Evolutionary conservation across 805 yeast genomes (phyloP).

Genomic region (Wickerhamiella australiensis): DNA sequence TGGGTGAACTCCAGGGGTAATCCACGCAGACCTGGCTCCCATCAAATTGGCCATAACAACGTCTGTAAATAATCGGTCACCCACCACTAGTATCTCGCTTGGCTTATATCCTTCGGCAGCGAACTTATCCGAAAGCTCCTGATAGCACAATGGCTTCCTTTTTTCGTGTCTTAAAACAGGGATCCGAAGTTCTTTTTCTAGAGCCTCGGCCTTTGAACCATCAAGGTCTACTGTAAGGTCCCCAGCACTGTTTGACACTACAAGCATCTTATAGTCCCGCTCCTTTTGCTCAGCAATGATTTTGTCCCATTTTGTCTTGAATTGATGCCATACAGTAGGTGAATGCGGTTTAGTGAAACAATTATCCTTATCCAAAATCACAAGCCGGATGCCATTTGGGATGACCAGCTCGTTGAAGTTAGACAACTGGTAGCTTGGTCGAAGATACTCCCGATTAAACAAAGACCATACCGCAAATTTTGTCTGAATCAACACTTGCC

Average conservation of each 20-base stretch:
- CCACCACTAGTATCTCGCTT: conserved; percentile 67
- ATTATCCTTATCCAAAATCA: conserved; percentile 88
- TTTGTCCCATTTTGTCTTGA: conserved; percentile 40
- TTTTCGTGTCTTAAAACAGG: conserved; percentile 27
- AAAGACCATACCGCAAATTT: conserved; percentile 14
- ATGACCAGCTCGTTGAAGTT: conserved; percentile 16
- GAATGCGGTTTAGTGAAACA: conserved; percentile 82
- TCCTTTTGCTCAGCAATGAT: conserved; percentile 30
- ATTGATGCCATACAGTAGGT: conserved; percentile 68
- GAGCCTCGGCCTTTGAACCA: conserved; percentile 44
- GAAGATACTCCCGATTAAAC: conserved; percentile 11
- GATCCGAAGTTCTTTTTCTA: conserved; percentile 44
- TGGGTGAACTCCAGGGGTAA: conserved; percentile 55
- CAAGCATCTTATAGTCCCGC: conserved; percentile 44
- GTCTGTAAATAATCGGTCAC: conserved; percentile 87
- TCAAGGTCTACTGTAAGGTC: conserved; percentile 53
- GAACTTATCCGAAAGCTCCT: conserved; percentile 55
- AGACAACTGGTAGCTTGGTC: conserved; percentile 16
- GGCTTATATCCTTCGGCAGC: conserved; percentile 38
- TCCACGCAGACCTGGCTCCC: conserved; percentile 81
- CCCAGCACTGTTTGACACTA: conserved; percentile 91
- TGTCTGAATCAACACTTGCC: conserved; percentile 8
- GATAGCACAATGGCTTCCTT: conserved; percentile 34
- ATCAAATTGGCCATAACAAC: conserved; percentile 86
- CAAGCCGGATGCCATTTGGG: conserved; percentile 42